phyloP scores from a whole-genome alignment of 345 rosid genomes.

The Citrus glauca region DNA sequence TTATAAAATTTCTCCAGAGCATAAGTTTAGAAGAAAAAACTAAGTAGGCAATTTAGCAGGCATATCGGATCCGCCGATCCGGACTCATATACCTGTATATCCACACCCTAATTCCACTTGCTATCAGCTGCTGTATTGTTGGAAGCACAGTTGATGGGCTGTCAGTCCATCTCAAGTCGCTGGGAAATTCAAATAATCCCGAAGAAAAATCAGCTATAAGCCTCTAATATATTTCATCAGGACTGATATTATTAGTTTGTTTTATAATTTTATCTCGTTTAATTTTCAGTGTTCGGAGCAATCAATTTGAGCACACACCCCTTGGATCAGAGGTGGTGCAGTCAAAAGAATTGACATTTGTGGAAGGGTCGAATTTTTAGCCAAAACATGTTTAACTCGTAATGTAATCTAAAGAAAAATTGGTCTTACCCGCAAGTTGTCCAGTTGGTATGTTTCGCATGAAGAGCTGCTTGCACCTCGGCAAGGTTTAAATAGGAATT shows the following conservation, averaged over 20 bases:
- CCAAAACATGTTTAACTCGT: background rate
- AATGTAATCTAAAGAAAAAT: background rate
- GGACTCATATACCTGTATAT: constrained; percentile 32
- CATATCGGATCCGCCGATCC: background rate
- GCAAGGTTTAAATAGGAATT: constrained; percentile 34
- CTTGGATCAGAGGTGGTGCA: background rate
- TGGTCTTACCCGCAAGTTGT: constrained; percentile 31
- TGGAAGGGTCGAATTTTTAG: background rate
- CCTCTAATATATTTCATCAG: background rate
- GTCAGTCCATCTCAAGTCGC: constrained; percentile 25
- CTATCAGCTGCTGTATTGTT: constrained; percentile 27
- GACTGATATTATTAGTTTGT: background rate
- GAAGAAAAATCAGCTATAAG: background rate
- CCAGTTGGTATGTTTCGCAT: constrained; percentile 38
- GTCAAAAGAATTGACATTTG: background rate
- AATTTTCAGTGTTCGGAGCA: background rate
- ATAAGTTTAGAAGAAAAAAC: background rate
- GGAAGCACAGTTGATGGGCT: constrained; percentile 36
- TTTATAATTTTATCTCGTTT: too few species aligned
- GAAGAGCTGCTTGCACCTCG: constrained; percentile 43
- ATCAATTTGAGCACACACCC: background rate
- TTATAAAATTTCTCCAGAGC: background rate
- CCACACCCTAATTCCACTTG: constrained; percentile 36
- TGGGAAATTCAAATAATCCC: background rate
- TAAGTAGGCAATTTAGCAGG: background rate